These are phyloP conservation scores for Staphylotrichum tortipilum DNA, from an alignment of 495 filamentous ascomycete species.

Conservation along the genomic window DNA sequence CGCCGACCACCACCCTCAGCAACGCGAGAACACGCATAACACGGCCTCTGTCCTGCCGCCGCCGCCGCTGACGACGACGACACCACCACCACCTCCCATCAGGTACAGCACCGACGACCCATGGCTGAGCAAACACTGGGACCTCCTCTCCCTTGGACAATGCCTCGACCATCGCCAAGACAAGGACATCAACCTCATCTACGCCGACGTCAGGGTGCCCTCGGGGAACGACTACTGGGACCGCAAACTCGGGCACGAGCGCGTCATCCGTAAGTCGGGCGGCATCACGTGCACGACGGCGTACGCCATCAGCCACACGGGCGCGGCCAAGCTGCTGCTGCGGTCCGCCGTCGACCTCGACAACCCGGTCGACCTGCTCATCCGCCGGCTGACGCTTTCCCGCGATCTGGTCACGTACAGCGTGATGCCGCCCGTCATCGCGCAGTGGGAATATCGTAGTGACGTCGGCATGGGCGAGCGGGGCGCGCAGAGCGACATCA, in stretches of 20 bases:
- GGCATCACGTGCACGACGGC: conserved; percentile 15
- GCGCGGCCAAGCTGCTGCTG: conserved; percentile 14
- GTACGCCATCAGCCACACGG: conserved; percentile 16
- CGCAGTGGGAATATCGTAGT: conserved; percentile 16
- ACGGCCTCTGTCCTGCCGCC: background rate
- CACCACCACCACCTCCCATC: conserved; percentile 1
- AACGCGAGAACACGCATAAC: background rate
- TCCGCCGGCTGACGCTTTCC: conserved; percentile 2
- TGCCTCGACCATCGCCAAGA: conserved; percentile 14
- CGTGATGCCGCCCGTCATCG: conserved; percentile 12
- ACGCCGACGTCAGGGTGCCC: conserved; percentile 5
- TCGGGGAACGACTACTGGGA: conserved; percentile 10
- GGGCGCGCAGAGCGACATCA: conserved; percentile 16
- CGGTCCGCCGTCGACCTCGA: conserved; percentile 12
- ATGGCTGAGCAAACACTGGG: conserved; percentile 17
- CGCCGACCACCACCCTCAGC: background rate
- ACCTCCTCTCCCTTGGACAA: conserved; percentile 13
- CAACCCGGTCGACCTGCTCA: conserved; percentile 14
- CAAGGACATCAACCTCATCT: conserved; percentile 6
- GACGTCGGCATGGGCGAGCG: conserved; percentile 14
- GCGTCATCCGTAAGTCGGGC: conserved; percentile 12
- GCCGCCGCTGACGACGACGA: background rate
- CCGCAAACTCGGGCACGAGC: conserved; percentile 5
- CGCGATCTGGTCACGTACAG: conserved; percentile 12
- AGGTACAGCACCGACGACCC: conserved; percentile 13